Evolutionary conservation across 2,329 filamentous ascomycete genomes (phyloP), one percentile per base, ranked within the genome.

Genomic region (Pseudogymnoascus sp.): DNA sequence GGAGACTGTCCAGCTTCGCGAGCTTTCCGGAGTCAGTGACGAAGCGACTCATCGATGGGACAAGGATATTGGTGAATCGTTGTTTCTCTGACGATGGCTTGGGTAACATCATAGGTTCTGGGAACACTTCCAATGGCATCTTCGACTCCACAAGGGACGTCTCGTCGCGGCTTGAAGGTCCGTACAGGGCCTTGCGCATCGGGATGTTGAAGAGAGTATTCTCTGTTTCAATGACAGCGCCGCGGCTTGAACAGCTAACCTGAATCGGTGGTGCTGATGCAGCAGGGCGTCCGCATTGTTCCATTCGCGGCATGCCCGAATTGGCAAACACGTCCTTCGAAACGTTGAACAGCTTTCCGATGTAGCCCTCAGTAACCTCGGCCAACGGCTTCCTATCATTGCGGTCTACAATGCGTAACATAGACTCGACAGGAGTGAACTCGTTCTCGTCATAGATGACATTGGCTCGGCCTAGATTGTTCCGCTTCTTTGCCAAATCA

Each of bases 11-110:
- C 60, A 99, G 81, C 73, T 92, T 91, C 56, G 92, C 93, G 65
- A 99, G 84, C 79, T 99, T 99, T 72, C 95, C 95, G 62, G 92
- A 96, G 76, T 97, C 95, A 1, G 93, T 97, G 64, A 99, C 95
- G 72, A 99, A 99, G 69, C 93, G 91, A 60, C 87, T 89, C 95
- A 99, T 99, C 10, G 93, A 97, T 0, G 95, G 95, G 35, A 97
- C 93, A 60, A 88, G 84, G 67, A 99, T 96, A 73, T 93, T 90
- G 60, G 90, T 97, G 77, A 93, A 97, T 23, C 90, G 86, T 68
- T 87, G 85, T 79, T 91, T 93, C 72, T 89, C 84, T 53, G 90
- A 91, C 65, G 90, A 87, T 0, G 95, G 93, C 37, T 82, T 78
- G 2, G 95, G 93, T 1, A 97, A 79, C 75, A 93, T 80, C 67